Evolutionary conservation across 2,329 filamentous ascomycete genomes (phyloP).

Genomic region (Periglandula ipomoeae): DNA sequence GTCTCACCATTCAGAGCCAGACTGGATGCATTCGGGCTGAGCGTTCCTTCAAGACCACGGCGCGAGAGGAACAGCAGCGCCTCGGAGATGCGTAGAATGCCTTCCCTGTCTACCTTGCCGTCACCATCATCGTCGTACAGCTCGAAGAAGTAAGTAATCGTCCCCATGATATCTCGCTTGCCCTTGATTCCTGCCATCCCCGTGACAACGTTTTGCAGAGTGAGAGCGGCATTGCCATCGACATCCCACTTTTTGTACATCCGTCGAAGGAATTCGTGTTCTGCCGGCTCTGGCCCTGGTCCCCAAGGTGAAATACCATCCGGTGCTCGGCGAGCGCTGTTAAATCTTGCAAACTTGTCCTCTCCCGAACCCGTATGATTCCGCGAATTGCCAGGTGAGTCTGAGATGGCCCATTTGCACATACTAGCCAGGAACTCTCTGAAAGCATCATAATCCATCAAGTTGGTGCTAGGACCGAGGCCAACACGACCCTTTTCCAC

Average conservation of each 20-base stretch:
- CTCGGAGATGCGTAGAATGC: conserved; percentile 90
- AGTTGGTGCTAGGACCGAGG: conserved; percentile 76
- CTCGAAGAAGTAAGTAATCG: conserved; percentile 96
- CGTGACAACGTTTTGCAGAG: conserved; percentile 82
- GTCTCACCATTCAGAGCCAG: conserved; percentile 38
- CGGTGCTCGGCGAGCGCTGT: conserved; percentile 41
- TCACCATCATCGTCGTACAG: conserved; percentile 90
- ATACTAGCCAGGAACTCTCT: conserved; percentile 86
- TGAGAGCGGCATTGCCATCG: conserved; percentile 67
- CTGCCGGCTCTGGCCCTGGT: conserved; percentile 58
- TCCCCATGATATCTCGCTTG: conserved; percentile 91
- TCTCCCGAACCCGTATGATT: conserved; percentile 38
- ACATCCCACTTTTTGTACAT: conserved; percentile 85
- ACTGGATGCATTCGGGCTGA: conserved; percentile 55
- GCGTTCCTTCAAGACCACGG: conserved; percentile 68
- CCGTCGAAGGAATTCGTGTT: conserved; percentile 88
- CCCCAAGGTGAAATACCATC: conserved; percentile 44
- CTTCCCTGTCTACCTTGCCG: conserved; percentile 87
- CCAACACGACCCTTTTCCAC: conserved; percentile 81
- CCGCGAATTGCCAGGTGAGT: conserved; percentile 58
- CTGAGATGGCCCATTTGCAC: conserved; percentile 86
- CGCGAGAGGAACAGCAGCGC: conserved; percentile 86
- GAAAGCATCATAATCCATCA: conserved; percentile 98
- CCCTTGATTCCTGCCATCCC: conserved; percentile 89
- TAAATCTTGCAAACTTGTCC: conserved; percentile 50